Evolutionary conservation across 139 green algal genomes (phyloP), one percentile per base, ranked within the genome.

Genomic region (Trebouxia sp.): DNA sequence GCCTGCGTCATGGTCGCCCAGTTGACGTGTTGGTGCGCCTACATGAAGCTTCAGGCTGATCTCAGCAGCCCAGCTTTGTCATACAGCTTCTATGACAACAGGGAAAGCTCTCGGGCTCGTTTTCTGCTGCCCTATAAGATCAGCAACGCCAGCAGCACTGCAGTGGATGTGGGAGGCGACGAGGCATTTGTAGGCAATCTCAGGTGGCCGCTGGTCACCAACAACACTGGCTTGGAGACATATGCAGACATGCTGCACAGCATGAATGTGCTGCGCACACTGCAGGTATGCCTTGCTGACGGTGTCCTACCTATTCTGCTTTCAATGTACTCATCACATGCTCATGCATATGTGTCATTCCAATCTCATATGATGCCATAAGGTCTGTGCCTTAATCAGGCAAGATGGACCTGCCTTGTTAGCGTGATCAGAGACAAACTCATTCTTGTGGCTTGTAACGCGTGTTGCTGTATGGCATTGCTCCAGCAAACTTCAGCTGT

Each of bases 71-170:
- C 69, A 38, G n/a, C 41, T 24, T n/a, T 77, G 42, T 51, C 42
- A 8, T 77, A 77, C 8, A 24, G 38, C 41, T 58, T 77, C 39
- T 77, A 77, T 32, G 69, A 77, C 41, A 77, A 77, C 69, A 55
- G 42, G 22, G 42, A 58, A 37, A 55, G n/a, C 69, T 58, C 42
- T 7, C 41, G 39, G 41, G 69, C 69, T 38, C 39, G 42, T 7
- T 77, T 77, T 39, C n/a, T 77, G 42, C 6, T 77, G 69, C 42
- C 69, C 1, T 38, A 24, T 39, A 77, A 77, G 69, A 2, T 58
- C 28, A 24, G 55, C 69, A 77, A 77, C 10, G 42, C 69, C 69
- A 77, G 42, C 41, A 77, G 42, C 0, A 48, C 42, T 38, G 42
- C 26, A 20, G 22, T 35, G 26, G 69, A 55, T 39, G 20, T 56